These are phyloP conservation scores for Ophiorrhiza pumila DNA, from an alignment of 257 asterid genomes.

Conservation along the genomic window DNA sequence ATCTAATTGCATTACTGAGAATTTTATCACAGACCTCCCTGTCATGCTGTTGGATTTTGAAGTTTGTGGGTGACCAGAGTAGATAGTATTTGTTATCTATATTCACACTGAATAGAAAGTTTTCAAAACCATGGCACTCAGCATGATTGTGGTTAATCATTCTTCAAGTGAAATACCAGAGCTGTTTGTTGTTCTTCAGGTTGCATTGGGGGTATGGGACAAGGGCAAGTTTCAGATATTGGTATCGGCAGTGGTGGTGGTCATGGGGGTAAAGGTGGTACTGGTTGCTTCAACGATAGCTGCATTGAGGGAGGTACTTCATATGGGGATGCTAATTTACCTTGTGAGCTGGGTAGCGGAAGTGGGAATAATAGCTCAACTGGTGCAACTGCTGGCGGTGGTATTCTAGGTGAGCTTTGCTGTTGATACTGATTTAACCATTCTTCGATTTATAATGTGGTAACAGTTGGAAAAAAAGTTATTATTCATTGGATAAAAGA, in stretches of 20 bases:
- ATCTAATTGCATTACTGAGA: not conserved
- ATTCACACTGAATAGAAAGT: not conserved
- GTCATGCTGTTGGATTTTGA: not conserved
- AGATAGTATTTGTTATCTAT: not conserved
- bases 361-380: conserved; percentile 85
- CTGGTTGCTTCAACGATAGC: conserved; percentile 67
- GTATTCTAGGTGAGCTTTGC: conserved; percentile 68
- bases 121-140: not conserved
- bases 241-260: conserved; percentile 97
- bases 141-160: not conserved
- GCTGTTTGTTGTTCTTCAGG: conserved; percentile 46
- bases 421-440: not conserved
- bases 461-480: not conserved
- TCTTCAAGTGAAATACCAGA: not conserved
- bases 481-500: not conserved
- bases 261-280: conserved; percentile 96
- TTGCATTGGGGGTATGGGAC: conserved; percentile 88
- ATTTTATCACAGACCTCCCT: not conserved
- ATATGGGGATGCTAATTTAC: conserved; percentile 76
- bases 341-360: conserved; percentile 99
- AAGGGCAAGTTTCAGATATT: conserved; percentile 52
- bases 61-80: not conserved
- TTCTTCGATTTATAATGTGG: not conserved
- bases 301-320: conserved; percentile 78
- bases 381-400: conserved; percentile 86